Percentiles rank a stretch among this genome's conserved stretches.
Evolutionary conservation across 2,329 filamentous ascomycete species (phyloP).

Genomic region (Aspergillus fijiensis): DNA sequence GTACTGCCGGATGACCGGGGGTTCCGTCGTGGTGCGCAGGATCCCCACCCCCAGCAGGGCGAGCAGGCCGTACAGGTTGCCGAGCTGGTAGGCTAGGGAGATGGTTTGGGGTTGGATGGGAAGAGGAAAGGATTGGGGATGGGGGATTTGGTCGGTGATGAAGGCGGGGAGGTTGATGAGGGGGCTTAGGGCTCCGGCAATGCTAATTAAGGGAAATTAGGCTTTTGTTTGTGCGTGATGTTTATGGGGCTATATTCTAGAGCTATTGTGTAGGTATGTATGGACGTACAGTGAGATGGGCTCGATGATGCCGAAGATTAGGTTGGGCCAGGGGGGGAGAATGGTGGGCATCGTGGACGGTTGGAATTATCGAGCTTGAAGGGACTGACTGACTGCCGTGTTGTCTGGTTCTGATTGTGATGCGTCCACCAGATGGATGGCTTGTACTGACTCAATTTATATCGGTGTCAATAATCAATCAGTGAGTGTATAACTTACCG

Average conservation of each 20-base stretch:
- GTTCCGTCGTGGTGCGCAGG: conserved; percentile 63
- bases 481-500: no score
- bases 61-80: conserved; percentile 67
- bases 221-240: background rate
- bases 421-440: background rate
- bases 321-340: conserved; percentile 62
- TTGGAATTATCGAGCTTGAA: no score
- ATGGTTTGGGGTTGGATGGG: conserved; percentile 43
- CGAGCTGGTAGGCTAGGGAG: conserved; percentile 66
- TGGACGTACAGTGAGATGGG: conserved; percentile 64
- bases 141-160: conserved; percentile 60
- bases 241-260: background rate
- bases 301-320: conserved; percentile 68
- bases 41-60: conserved; percentile 64
- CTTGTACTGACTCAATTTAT: no score
- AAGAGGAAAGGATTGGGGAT: conserved; percentile 8
- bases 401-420: background rate
- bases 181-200: conserved; percentile 59
- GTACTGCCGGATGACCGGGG: conserved; percentile 66
- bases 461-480: no score
- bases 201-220: conserved; percentile 41
- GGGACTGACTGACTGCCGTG: background rate
- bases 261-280: background rate
- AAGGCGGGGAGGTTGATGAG: conserved; percentile 62
- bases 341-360: conserved; percentile 34